Evolutionary conservation across 2,329 filamentous ascomycete species (phyloP), one percentile per base, ranked within the genome.

Genomic region (Hymenoscyphus fructigenus): DNA sequence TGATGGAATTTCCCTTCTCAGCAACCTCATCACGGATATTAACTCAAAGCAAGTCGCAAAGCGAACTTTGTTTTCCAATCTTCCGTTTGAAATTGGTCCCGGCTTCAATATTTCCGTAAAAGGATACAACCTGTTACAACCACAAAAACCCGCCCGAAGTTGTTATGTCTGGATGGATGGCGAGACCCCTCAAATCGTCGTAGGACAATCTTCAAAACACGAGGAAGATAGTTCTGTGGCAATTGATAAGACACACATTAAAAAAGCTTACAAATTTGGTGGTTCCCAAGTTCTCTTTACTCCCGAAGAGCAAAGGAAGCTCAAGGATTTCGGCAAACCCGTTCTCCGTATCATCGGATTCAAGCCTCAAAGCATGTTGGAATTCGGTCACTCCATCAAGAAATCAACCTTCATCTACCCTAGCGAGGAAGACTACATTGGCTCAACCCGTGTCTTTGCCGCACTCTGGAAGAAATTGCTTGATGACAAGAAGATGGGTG

Each of bases 241-340:
- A 0, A 87, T 98, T 0, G 89, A 96, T 68, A 93, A 93, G 71
- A 80, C 79, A 2, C 93, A 98, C 72, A 85, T 96, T 23, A 90
- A 90, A 65, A 97, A 95, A 77, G 95, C 94, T 0, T 99, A 95
- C 82, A 97, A 95, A 72, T 98, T 98, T 74, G 95, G 94, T 14
- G 93, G 92, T 47, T 92, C 96, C 69, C 92, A 92, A 58, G 87
- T 99, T 57, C 85, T 90, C 59, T 99, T 99, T 76, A 88, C 88
- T 0, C 85, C 88, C 0, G 93, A 97, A 38, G 94, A 99, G 76
- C 87, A 94, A 66, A 89, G 89, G 65, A 80, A 84, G 23, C 83
- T 99, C 65, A 88, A 89, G 67, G 82, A 91, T 69, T 97, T 97
- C 72, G 94, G 93, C 2, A 84, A 90, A 1, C 91, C 92, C 0